Percentiles rank a stretch among this genome's conserved stretches.
phyloP scores from a whole-genome alignment of 2,329 filamentous ascomycete species.

The Trichothecium roseum region DNA sequence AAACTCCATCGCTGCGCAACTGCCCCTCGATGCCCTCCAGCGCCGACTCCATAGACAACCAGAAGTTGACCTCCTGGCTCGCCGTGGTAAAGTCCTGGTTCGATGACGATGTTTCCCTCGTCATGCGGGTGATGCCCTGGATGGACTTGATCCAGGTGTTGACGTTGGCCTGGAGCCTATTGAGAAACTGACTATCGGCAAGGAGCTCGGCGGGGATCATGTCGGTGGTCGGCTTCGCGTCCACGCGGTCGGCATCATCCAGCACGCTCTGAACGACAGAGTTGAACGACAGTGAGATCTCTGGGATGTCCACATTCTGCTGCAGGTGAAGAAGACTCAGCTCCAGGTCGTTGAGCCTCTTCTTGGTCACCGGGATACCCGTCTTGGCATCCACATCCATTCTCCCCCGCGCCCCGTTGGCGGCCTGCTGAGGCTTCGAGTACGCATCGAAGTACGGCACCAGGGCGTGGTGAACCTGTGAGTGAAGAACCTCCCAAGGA shows the following conservation, averaged over 20 bases:
- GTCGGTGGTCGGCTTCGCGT: constrained; percentile 64
- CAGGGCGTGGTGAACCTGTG: constrained; percentile 80
- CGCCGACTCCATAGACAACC: constrained; percentile 92
- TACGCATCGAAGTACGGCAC: constrained; percentile 97
- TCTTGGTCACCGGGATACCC: constrained; percentile 93
- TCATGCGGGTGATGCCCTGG: constrained; percentile 89
- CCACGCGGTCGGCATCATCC: constrained; percentile 60
- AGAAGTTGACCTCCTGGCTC: constrained; percentile 97
- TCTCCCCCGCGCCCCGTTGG: constrained; percentile 57
- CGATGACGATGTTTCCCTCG: constrained; percentile 47
- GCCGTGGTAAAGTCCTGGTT: constrained; percentile 54
- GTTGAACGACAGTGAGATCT: constrained; percentile 78
- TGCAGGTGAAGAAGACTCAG: constrained; percentile 83
- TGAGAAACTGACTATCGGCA: constrained; percentile 84
- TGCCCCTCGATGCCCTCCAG: constrained; percentile 87
- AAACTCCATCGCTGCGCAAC: constrained; percentile 77
- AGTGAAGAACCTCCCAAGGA: constrained; percentile 86
- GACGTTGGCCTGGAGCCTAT: constrained; percentile 84
- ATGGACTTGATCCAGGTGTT: constrained; percentile 99
- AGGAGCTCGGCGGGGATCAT: constrained; percentile 66
- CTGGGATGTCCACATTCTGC: constrained; percentile 96
- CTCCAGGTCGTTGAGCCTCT: constrained; percentile 90
- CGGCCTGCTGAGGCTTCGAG: constrained; percentile 67
- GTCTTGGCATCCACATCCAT: constrained; percentile 85
- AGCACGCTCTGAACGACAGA: constrained; percentile 79